Percentiles rank a stretch among this genome's conserved stretches.
These are phyloP conservation scores for Pezicula rhizophila DNA, from an alignment of 2,329 filamentous ascomycete genomes.

Conservation along the genomic window DNA sequence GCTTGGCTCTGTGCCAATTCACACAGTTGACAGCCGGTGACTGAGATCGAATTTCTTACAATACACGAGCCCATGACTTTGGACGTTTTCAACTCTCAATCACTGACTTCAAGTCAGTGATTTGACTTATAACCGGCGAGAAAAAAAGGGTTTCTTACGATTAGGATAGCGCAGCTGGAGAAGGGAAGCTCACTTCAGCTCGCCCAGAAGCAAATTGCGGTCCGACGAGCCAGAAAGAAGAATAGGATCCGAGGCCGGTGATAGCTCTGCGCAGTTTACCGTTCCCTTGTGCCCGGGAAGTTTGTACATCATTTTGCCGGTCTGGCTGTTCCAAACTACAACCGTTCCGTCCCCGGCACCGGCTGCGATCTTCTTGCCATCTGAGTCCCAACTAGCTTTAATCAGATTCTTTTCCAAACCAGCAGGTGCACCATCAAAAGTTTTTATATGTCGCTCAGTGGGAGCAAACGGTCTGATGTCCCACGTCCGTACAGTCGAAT, in stretches of 20 bases:
- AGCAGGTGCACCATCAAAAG: slow-evolving; percentile 84
- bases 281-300: slow-evolving; percentile 91
- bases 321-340: slow-evolving; percentile 82
- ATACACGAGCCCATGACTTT: too few relatives aligned
- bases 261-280: slow-evolving; percentile 91
- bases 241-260: slow-evolving; percentile 77
- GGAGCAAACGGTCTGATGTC: slow-evolving; percentile 94
- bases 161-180: neutral
- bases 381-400: slow-evolving; percentile 81
- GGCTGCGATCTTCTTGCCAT: slow-evolving; percentile 80
- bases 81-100: too few relatives aligned
- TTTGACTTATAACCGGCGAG: too few relatives aligned
- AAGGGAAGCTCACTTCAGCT: slow-evolving; percentile 55
- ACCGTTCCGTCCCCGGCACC: slow-evolving; percentile 88
- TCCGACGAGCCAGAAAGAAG: slow-evolving; percentile 88
- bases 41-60: too few relatives aligned
- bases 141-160: neutral
- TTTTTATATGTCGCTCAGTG: slow-evolving; percentile 74
- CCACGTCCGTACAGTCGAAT: slow-evolving; percentile 91
- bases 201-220: slow-evolving; percentile 75
- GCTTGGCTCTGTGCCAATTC: too few relatives aligned
- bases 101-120: too few relatives aligned
- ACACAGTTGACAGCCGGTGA: too few relatives aligned
- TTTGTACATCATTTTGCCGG: slow-evolving; percentile 90
- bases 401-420: slow-evolving; percentile 90